These are phyloP conservation scores for Fusarium devonianum DNA, from an alignment of 2,329 filamentous ascomycete species.

Conservation along the genomic window DNA sequence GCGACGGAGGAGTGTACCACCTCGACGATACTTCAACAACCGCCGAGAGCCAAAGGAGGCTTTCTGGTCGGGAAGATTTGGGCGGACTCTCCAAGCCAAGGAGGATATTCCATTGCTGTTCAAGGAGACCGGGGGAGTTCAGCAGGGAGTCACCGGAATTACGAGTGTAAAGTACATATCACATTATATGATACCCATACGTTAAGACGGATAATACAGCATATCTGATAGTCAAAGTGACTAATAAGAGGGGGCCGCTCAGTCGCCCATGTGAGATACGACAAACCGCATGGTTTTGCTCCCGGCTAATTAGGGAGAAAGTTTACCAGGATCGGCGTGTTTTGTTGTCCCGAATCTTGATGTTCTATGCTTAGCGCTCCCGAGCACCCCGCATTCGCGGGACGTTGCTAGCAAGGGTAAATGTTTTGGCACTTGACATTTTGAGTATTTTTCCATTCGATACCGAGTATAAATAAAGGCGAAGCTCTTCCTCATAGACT, in stretches of 20 bases:
- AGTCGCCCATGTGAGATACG: no score
- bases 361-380: neutral
- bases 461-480: no score
- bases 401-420: conserved; percentile 9
- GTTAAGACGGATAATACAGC: no score
- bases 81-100: conserved; percentile 20
- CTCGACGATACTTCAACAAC: conserved; percentile 7
- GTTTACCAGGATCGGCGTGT: no score
- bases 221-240: no score
- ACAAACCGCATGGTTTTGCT: no score
- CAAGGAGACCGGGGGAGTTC: conserved; percentile 17
- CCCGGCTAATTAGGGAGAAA: no score
- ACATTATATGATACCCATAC: neutral
- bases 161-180: neutral
- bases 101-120: conserved; percentile 17
- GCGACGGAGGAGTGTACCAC: conserved; percentile 18
- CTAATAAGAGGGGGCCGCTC: no score
- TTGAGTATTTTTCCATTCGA: neutral
- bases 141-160: conserved; percentile 17
- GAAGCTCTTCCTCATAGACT: no score
- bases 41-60: conserved; percentile 6
- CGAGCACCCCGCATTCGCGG: neutral
- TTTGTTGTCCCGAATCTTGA: neutral
- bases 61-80: neutral
- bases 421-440: conserved; percentile 17